Evolutionary conservation across 331 rosid species (phyloP).

Genomic region (Acacia pycnantha): DNA sequence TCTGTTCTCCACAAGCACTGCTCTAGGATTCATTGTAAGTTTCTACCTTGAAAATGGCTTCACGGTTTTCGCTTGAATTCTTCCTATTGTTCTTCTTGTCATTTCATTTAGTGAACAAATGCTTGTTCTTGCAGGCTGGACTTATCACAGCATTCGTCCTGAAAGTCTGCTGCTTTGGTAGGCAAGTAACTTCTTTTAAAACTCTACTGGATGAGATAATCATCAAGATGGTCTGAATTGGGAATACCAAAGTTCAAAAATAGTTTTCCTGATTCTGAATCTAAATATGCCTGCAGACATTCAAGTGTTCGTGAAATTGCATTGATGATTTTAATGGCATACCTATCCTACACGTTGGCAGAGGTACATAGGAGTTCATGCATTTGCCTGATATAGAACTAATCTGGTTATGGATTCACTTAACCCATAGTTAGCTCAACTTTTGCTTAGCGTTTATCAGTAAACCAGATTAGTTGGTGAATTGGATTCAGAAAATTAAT

Average conservation of each 20-base stretch:
- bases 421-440: neutral
- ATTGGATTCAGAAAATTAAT: neutral
- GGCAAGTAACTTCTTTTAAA: constrained; percentile 36
- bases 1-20: constrained; percentile 78
- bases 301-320: constrained; percentile 83
- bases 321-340: constrained; percentile 81
- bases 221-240: neutral
- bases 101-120: neutral
- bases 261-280: neutral
- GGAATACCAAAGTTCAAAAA: constrained; percentile 2
- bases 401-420: neutral
- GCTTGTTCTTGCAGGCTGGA: constrained; percentile 56
- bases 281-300: constrained; percentile 50
- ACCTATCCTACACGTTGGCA: constrained; percentile 84
- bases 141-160: constrained; percentile 72
- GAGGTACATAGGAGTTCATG: constrained; percentile 53
- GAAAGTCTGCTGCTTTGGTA: constrained; percentile 66
- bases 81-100: neutral
- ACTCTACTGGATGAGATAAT: neutral
- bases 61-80: neutral
- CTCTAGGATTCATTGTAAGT: constrained; percentile 73
- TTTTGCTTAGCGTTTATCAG: neutral
- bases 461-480: neutral
- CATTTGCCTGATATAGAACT: neutral
- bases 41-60: neutral